phyloP scores from a whole-genome alignment of 2,329 filamentous ascomycete species.

The Diaporthe caulivora region DNA sequence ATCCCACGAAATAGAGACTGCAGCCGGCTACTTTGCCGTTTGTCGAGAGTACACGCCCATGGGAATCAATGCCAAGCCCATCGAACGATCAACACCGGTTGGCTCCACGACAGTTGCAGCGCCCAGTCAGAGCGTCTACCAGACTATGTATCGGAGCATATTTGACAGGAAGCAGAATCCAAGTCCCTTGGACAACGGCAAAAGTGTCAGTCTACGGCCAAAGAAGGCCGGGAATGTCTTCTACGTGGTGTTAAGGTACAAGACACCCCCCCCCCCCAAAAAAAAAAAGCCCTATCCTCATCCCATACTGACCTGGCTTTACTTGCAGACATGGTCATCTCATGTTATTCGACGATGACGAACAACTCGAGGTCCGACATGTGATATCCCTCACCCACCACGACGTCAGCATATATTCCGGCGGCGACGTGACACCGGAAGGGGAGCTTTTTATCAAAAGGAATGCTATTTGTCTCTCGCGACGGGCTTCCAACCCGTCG shows the following conservation, averaged over 20 bases:
- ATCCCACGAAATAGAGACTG: constrained; percentile 78
- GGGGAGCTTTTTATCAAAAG: constrained; percentile 96
- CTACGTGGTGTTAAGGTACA: constrained; percentile 88
- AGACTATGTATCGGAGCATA: constrained; percentile 96
- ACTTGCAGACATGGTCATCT: constrained; percentile 84
- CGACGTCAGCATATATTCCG: constrained; percentile 85
- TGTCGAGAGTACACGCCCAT: constrained; percentile 93
- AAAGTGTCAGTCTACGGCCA: constrained; percentile 63
- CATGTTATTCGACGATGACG: constrained; percentile 97
- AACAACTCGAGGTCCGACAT: constrained; percentile 95
- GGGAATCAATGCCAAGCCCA: constrained; percentile 92
- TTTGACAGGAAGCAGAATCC: constrained; percentile 80
- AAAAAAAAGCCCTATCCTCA: neutral
- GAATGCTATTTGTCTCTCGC: constrained; percentile 86
- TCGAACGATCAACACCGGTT: constrained; percentile 85
- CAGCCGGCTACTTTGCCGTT: constrained; percentile 94
- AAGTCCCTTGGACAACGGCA: constrained; percentile 62
- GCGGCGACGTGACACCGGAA: constrained; percentile 82
- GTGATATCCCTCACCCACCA: constrained; percentile 94
- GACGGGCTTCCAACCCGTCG: constrained; percentile 65
- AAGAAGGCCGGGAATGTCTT: constrained; percentile 87
- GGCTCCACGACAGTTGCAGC: constrained; percentile 80
- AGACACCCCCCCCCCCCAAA: too few species aligned
- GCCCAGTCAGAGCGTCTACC: constrained; percentile 94
- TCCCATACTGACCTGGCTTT: constrained; percentile 37